phyloP scores from a whole-genome alignment of 148 eudicot species.

The Camellia granthamiana region DNA sequence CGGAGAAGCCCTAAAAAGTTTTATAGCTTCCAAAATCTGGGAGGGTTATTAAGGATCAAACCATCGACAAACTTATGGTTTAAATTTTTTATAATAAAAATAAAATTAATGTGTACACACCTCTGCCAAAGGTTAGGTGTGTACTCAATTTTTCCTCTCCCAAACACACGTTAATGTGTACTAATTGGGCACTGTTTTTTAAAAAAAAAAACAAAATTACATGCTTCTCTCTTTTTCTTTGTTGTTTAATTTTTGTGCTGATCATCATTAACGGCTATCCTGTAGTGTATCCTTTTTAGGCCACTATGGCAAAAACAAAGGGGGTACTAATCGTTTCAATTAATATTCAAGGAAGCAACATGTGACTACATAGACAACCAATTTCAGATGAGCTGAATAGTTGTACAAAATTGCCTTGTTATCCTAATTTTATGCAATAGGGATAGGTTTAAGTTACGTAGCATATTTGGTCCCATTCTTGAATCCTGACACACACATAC shows the following conservation, averaged over 20 bases:
- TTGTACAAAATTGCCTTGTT: neutral
- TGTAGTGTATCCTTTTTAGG: neutral
- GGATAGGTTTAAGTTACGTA: neutral
- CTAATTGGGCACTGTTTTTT: no score
- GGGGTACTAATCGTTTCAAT: neutral
- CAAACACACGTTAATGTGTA: no score
- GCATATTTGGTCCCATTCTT: neutral
- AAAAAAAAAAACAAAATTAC: no score
- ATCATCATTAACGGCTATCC: neutral
- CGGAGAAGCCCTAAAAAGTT: neutral
- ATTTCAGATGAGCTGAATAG: neutral
- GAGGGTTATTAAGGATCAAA: neutral
- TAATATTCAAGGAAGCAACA: conserved; percentile 5
- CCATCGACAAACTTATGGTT: neutral
- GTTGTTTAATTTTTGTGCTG: neutral
- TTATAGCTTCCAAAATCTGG: neutral
- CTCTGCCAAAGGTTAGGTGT: no score
- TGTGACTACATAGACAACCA: neutral
- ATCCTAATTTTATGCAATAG: neutral
- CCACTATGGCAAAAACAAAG: neutral
- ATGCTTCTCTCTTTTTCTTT: neutral
- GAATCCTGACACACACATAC: neutral
- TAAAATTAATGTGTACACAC: no score
- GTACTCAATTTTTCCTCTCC: no score
- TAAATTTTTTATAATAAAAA: neutral